Conservation (phyloP, 129 eudicot species). For the Arctium minus region DNA sequence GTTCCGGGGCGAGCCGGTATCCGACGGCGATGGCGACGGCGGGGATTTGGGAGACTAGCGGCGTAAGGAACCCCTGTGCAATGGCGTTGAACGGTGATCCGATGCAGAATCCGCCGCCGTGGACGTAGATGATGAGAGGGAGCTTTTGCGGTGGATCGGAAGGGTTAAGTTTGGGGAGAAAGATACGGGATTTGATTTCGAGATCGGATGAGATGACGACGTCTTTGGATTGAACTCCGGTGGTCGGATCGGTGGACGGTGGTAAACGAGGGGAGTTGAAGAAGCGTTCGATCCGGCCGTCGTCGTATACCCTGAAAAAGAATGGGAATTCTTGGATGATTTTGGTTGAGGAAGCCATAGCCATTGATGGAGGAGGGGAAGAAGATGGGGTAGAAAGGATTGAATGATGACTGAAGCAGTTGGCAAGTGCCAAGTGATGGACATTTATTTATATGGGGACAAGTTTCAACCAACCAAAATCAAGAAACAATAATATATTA, state of each 20-base stretch:
- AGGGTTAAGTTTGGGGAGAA: constrained; percentile 30
- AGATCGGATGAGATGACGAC: constrained; percentile 30
- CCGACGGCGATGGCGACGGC: constrained; percentile 34
- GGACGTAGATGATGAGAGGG: constrained; percentile 44
- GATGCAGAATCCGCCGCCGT: constrained; percentile 56
- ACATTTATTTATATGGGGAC: not conserved
- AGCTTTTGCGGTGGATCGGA: constrained; percentile 16
- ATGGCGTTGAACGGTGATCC: constrained; percentile 33
- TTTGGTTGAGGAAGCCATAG: constrained; percentile 33
- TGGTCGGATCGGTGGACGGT: constrained; percentile 38
- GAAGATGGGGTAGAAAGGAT: not conserved
- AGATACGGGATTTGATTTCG: constrained; percentile 38
- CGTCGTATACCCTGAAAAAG: constrained; percentile 33
- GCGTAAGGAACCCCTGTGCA: constrained; percentile 26
- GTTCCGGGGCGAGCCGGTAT: constrained; percentile 52
- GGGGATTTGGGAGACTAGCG: constrained; percentile 29
- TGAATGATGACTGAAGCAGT: not conserved
- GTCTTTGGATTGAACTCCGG: constrained; percentile 63
- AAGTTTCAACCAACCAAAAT: not conserved
- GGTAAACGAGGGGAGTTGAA: constrained; percentile 17
- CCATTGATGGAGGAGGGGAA: constrained; percentile 19
- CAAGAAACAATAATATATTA: not conserved
- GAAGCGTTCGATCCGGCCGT: constrained; percentile 42
- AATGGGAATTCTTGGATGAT: constrained; percentile 39
- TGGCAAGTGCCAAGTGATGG: not conserved